These are phyloP conservation scores for Neonectria sp. DNA, from an alignment of 2,329 filamentous ascomycete species.

Conservation along the genomic window DNA sequence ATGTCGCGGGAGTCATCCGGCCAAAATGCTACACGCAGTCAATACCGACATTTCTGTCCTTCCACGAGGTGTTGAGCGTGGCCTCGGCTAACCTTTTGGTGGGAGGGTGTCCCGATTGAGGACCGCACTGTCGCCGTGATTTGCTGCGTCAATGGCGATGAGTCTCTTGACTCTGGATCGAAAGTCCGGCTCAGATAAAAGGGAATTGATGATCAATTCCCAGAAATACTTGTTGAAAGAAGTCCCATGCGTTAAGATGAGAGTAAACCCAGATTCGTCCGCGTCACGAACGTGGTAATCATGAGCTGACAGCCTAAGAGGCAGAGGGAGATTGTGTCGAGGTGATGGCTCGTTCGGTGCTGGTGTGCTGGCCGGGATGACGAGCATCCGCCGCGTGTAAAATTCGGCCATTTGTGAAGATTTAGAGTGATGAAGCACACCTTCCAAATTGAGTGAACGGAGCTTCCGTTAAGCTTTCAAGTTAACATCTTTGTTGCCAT, in stretches of 20 bases:
- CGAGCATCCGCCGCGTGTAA: constrained; percentile 7
- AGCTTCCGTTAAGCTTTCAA: too few species aligned
- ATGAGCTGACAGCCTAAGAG: constrained; percentile 11
- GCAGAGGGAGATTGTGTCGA: neutral
- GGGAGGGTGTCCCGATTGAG: constrained; percentile 11
- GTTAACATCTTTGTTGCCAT: too few species aligned
- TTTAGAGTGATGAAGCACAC: too few species aligned
- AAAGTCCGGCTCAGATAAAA: neutral
- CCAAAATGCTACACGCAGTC: constrained; percentile 15
- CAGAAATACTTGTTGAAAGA: constrained; percentile 24
- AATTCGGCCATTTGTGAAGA: neutral
- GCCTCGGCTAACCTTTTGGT: neutral
- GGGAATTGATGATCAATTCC: constrained; percentile 10
- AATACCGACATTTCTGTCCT: neutral
- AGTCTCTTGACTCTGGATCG: neutral
- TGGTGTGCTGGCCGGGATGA: constrained; percentile 15
- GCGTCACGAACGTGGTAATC: constrained; percentile 5
- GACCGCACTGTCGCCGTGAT: constrained; percentile 21
- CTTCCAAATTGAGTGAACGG: too few species aligned
- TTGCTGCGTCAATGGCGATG: constrained; percentile 22
- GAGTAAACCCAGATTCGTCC: neutral
- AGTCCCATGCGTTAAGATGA: constrained; percentile 20
- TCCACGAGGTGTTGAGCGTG: neutral
- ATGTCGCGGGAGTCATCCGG: constrained; percentile 22
- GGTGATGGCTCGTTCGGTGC: neutral